Evolutionary conservation across 2,329 filamentous ascomycete species (phyloP).

Genomic region (Chalara sp.): DNA sequence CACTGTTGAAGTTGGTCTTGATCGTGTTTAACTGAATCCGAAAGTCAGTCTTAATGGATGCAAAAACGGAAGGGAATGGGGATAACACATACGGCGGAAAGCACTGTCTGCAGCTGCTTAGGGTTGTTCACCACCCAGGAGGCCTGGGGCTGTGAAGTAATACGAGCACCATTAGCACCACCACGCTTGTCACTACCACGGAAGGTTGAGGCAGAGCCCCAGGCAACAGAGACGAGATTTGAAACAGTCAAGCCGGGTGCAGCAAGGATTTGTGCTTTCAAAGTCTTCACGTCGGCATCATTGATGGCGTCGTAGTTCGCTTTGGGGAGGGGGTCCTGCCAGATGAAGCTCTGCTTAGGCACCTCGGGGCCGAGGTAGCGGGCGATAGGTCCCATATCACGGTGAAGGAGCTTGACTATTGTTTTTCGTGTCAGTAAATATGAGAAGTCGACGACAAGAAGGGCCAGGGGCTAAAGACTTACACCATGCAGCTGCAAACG

Average conservation of each 20-base stretch:
- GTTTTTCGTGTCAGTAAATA: constrained; percentile 31
- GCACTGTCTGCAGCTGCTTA: constrained; percentile 52
- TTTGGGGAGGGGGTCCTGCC: constrained; percentile 68
- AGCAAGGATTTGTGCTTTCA: constrained; percentile 64
- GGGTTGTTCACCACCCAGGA: constrained; percentile 73
- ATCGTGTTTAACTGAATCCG: constrained; percentile 40
- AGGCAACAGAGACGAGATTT: constrained; percentile 60
- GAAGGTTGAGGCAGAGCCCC: constrained; percentile 66
- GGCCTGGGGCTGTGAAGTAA: constrained; percentile 63
- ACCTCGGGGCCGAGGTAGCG: constrained; percentile 72
- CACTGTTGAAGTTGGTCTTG: constrained; percentile 58
- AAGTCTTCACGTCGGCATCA: constrained; percentile 50
- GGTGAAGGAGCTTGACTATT: constrained; percentile 66
- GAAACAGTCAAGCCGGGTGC: constrained; percentile 47
- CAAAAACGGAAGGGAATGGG: neutral
- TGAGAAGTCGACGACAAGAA: constrained; percentile 28
- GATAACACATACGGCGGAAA: constrained; percentile 8
- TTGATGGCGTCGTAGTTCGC: constrained; percentile 51
- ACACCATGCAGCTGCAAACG: constrained; percentile 67
- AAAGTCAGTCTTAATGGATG: neutral
- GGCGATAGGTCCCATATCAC: constrained; percentile 65
- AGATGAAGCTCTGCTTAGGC: constrained; percentile 60
- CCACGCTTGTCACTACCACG: constrained; percentile 74
- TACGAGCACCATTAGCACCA: constrained; percentile 73
- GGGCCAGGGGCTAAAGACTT: neutral